Conservation (phyloP, 1,284 basidiomycete species). For the Cerioporus squamosus region DNA sequence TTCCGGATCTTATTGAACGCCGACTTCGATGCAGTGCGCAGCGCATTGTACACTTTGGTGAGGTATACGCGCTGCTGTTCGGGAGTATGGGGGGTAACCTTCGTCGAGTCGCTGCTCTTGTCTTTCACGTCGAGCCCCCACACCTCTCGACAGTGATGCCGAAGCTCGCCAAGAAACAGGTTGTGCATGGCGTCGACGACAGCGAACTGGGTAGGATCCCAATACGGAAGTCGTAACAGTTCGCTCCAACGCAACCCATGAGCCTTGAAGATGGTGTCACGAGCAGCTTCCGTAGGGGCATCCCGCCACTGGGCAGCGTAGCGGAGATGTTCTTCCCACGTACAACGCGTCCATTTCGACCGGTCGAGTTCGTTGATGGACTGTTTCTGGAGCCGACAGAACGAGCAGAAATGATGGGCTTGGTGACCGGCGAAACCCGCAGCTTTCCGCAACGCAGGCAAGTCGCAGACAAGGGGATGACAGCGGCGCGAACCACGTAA, state of each 20-base stretch:
- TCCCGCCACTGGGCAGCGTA: conserved; percentile 33
- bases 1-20: neutral
- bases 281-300: conserved; percentile 22
- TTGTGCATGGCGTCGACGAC: conserved; percentile 15
- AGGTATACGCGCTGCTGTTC: neutral
- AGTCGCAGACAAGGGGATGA: conserved; percentile 13
- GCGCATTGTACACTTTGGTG: neutral
- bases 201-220: conserved; percentile 38
- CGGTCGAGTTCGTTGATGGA: conserved; percentile 11
- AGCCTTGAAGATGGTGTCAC: conserved; percentile 26
- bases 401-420: conserved; percentile 19
- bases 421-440: conserved; percentile 9
- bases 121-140: neutral
- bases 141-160: conserved; percentile 1
- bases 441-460: conserved; percentile 13
- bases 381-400: conserved; percentile 2
- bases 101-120: neutral
- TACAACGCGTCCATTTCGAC: neutral
- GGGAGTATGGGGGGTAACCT: conserved; percentile 29
- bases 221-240: conserved; percentile 41
- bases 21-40: neutral
- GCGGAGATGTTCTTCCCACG: conserved; percentile 7
- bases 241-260: conserved; percentile 40
- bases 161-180: conserved; percentile 8
- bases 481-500: conserved; percentile 1